Evolutionary conservation across 2,329 filamentous ascomycete species (phyloP), one percentile per base, ranked within the genome.

Genomic region (Hypoxylon sp.): DNA sequence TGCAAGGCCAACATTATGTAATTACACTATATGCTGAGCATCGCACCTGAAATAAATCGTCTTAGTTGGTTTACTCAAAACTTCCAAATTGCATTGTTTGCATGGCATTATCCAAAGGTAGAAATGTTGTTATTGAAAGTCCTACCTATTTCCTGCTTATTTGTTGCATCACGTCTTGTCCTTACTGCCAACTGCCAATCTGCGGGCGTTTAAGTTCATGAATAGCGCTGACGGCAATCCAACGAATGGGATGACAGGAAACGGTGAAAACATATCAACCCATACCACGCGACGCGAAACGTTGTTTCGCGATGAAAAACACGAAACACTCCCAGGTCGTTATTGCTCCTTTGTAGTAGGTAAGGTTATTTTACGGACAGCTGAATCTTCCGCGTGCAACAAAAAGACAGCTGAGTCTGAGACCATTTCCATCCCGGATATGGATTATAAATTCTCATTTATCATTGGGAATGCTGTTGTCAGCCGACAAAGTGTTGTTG

Each of bases 261-360:
- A 60, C 14, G n/a, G 46, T 23, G n/a, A 65, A 27, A 37, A 45
- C 32, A n/a, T 8, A 58, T 53, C 61, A 58, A 48, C 57, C 25
- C 47, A 47, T 61, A 48, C 16, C 46, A 67, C 67, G 67, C 67
- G 67, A 69, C 67, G 67, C 67, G 67, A 69, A 61, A 61, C 47
- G 9, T 62, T 43, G 37, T 60, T 66, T 62, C 62, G 54, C 65
- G 54, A 59, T 56, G 23, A 16, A 48, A 61, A 55, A 69, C 56
- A 69, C 61, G 37, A 64, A 65, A 68, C 60, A 43, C 19, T 65
- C 16, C 19, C 37, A 41, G 16, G 37, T 46, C 37, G 27, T 57
- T 58, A 41, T 39, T 48, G 25, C 45, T 43, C n/a, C 41, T 25
- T 34, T 39, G 9, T 41, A n/a, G 41, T 56, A 61, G n/a, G 37